Evolutionary conservation across 164 flowering plant species (phyloP).

Genomic region (Macadamia tetraphylla): DNA sequence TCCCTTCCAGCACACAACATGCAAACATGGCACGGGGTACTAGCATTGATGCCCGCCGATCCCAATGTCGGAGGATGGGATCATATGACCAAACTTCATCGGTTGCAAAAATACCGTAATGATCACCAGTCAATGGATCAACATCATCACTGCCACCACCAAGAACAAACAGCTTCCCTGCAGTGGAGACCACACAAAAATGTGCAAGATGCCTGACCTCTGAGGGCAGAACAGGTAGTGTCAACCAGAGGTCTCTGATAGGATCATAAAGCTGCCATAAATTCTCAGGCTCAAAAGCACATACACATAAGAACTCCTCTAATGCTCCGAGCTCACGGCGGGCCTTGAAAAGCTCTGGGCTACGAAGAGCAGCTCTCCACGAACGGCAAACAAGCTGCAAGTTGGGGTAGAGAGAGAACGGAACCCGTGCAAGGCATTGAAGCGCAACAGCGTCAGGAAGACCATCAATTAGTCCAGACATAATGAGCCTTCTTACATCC

Average conservation of each 20-base stretch:
- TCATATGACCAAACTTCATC: slow-evolving; percentile 92
- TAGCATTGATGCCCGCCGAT: slow-evolving; percentile 63
- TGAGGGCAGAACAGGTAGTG: slow-evolving; percentile 84
- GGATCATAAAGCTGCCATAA: slow-evolving; percentile 93
- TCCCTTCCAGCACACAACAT: slow-evolving; percentile 76
- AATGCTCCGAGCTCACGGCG: slow-evolving; percentile 67
- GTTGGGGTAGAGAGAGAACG: slow-evolving; percentile 59
- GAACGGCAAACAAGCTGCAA: slow-evolving; percentile 81
- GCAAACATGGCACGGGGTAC: slow-evolving; percentile 96
- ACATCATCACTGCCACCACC: slow-evolving; percentile 97
- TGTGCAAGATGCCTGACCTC: slow-evolving; percentile 72
- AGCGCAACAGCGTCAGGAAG: slow-evolving; percentile 92
- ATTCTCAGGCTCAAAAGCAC: slow-evolving; percentile 85
- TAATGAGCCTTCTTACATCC: slow-evolving; percentile 20
- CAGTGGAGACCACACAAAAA: slow-evolving; percentile 72
- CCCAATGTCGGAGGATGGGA: slow-evolving; percentile 61
- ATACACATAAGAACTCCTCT: slow-evolving; percentile 71
- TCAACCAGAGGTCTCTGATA: slow-evolving; percentile 67
- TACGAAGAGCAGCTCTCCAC: slow-evolving; percentile 69
- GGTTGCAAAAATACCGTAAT: slow-evolving; percentile 84
- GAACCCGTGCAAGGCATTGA: slow-evolving; percentile 87
- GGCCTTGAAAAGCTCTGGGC: slow-evolving; percentile 64
- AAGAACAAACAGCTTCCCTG: slow-evolving; percentile 78
- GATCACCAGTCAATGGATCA: slow-evolving; percentile 89
- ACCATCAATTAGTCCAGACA: slow-evolving; percentile 91